Base-by-base conservation (phyloP, 495 filamentous ascomycete genomes). In the Penicillium chermesinum region DNA sequence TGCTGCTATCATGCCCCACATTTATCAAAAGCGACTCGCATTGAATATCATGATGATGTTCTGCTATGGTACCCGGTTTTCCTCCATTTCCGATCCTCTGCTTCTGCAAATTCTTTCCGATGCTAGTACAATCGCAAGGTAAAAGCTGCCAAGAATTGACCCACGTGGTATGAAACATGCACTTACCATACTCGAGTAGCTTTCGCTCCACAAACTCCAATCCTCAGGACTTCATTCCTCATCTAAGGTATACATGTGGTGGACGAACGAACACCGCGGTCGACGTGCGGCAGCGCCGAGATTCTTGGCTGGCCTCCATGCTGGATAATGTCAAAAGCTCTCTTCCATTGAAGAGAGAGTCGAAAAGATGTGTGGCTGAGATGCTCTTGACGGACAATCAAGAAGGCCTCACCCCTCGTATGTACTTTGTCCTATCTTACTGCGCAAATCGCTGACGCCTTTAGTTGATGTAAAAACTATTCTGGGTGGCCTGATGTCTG, bases 1-100 rank as follows among this genome's bases (percentile, higher is more conserved):
- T 16, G 14, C 59, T 1, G 70, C 75, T 49, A 18, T 78, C 14
- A 66, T 65, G 32, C 42, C 71, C 3, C 54, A 66, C 2, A 70
- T 70, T 0, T 75, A 75, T 37, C 68, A 76, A 25, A 72, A 76
- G 48, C 65, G 74, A 5, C 73, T 70, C 46, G 74, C 74, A 2
- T 60, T 79, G 12, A 79, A 78, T 45, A 76, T 72, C 0, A 76
- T 69, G 0, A 48, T 79, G 18, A 79, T 74, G 0, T 63, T 78
- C 7, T 77, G 73, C 61, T 79, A 78, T 39, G 76, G 76, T 1
- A 74, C 77, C 27, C 72, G 75, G n/a, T 77, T 79, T 68, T 74
- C 76, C 36, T 66, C 57, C 4, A 69, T 76, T 1, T 72, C 72
- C 47, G 75, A 78, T 41, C 66, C 66, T 0, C 61, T 78, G 0